Conservation (phyloP, 345 rosid species). For the Gossypium anomalum region DNA sequence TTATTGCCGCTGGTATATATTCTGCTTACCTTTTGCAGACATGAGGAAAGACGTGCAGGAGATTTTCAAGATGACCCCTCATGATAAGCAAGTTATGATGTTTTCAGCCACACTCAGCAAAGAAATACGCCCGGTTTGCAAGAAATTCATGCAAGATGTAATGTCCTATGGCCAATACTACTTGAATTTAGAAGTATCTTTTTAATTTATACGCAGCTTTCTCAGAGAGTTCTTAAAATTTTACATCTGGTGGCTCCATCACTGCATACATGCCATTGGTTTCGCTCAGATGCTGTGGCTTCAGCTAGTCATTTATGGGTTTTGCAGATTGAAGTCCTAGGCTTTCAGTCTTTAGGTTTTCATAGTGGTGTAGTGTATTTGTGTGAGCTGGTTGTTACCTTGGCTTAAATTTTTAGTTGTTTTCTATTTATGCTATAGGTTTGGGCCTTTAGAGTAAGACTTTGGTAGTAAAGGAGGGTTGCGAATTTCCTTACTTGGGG, state of each 20-base stretch:
- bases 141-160: conserved; percentile 99
- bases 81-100: conserved; percentile 99
- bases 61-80: conserved; percentile 98
- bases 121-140: conserved; percentile 99
- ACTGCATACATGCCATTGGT: conserved; percentile 11
- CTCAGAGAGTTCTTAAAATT: conserved; percentile 26
- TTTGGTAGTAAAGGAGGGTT: conserved; percentile 9
- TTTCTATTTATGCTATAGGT: not conserved
- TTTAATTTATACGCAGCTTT: conserved; percentile 40
- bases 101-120: conserved; percentile 99
- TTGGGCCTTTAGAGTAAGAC: not conserved
- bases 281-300: conserved; percentile 16
- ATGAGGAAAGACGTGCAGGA: conserved; percentile 98
- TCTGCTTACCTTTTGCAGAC: conserved; percentile 38
- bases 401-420: not conserved
- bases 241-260: conserved; percentile 23
- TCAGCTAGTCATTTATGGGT: conserved; percentile 15
- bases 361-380: not conserved
- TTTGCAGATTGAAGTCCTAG: conserved; percentile 12
- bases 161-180: conserved; percentile 59
- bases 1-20: not conserved
- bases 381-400: not conserved
- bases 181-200: conserved; percentile 53
- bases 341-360: not conserved
- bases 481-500: conserved; percentile 5